Percentiles rank a stretch among this genome's conserved stretches.
Evolutionary conservation across 768 basidiomycete species (phyloP).

Genomic region (Hysterangium stoloniferum): DNA sequence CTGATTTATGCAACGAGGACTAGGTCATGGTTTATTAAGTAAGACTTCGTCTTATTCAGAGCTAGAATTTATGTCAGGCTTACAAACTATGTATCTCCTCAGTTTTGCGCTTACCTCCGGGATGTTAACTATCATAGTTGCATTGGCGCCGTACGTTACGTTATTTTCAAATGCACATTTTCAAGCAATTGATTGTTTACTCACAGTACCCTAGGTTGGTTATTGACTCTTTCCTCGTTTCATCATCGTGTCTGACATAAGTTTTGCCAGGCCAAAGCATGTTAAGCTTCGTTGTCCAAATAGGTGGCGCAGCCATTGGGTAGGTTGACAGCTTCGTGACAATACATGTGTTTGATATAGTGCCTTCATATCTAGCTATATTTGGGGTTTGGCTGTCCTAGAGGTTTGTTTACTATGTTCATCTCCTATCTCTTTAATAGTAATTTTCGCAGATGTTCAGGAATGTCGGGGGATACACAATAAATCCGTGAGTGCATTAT

Average conservation of each 20-base stretch:
- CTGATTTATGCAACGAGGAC: constrained; percentile 21
- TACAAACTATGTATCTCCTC: background rate
- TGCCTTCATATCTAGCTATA: constrained; percentile 9
- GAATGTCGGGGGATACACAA: constrained; percentile 23
- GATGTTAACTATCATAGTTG: constrained; percentile 24
- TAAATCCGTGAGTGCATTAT: constrained; percentile 19
- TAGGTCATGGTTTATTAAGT: constrained; percentile 20
- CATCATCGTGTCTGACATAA: background rate
- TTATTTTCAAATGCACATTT: background rate
- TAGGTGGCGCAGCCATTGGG: constrained; percentile 20
- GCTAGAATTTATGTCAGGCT: background rate
- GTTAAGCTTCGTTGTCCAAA: constrained; percentile 24
- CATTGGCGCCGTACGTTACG: constrained; percentile 21
- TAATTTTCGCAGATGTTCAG: constrained; percentile 19
- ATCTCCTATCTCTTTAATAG: background rate
- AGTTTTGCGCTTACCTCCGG: constrained; percentile 21
- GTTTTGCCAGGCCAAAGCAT: constrained; percentile 19
- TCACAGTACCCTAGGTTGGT: background rate
- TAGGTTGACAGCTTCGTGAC: constrained; percentile 1
- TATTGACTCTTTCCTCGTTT: background rate
- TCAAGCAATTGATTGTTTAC: background rate
- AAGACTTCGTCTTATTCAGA: too few relatives aligned
- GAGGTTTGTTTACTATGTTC: constrained; percentile 10
- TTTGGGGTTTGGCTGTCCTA: constrained; percentile 15
- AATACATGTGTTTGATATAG: background rate